Conservation (phyloP, 2,329 filamentous ascomycete genomes). For the Phyllosticta citriasiana region DNA sequence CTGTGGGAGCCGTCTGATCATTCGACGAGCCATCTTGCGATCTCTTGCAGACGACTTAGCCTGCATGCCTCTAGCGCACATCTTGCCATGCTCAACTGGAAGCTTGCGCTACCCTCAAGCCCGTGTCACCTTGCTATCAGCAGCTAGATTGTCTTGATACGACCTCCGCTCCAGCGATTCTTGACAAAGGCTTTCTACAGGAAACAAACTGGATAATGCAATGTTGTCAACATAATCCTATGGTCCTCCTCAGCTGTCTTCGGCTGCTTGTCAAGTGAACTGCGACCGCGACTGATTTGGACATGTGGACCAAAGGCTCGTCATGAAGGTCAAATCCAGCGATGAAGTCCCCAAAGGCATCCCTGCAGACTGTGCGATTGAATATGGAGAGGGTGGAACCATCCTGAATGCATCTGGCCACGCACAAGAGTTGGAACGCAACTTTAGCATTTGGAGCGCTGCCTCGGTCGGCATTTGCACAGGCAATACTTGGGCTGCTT, state of each 20-base stretch:
- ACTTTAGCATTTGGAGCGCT: constrained; percentile 39
- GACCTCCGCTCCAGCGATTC: neutral
- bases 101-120: neutral
- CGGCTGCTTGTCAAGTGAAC: neutral
- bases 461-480: constrained; percentile 38
- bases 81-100: neutral
- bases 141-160: neutral
- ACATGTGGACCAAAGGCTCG: neutral
- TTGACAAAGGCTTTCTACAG: neutral
- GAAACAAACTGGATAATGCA: neutral
- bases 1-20: neutral
- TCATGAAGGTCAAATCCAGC: constrained; percentile 6
- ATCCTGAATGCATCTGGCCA: constrained; percentile 42
- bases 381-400: constrained; percentile 20
- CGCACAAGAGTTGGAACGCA: constrained; percentile 41
- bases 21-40: neutral
- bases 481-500: constrained; percentile 34
- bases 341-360: neutral
- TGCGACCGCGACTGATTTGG: neutral
- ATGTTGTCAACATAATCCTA: neutral
- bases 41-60: neutral
- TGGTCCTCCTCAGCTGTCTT: neutral
- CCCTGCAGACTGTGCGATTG: constrained; percentile 2
- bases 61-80: neutral
- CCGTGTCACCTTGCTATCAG: neutral